phyloP scores from a whole-genome alignment of 305 asterid species.

The Solanum hybrid region DNA sequence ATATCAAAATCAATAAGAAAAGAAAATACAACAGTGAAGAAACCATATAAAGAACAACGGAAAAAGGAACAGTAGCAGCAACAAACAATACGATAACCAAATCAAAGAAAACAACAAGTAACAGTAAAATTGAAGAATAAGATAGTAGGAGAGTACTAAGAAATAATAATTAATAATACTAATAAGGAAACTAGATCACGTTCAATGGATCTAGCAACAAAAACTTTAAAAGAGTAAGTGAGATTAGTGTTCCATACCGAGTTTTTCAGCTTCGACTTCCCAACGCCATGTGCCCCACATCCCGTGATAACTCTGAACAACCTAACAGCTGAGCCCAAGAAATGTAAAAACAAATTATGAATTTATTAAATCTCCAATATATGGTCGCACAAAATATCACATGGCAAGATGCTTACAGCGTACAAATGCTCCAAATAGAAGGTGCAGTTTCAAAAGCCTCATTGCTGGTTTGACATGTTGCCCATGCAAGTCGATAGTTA shows the following conservation, averaged over 20 bases:
- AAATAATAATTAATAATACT: background rate
- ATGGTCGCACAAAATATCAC: background rate
- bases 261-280: slow-evolving; percentile 76
- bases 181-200: background rate
- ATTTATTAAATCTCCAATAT: background rate
- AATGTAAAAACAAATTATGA: background rate
- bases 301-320: slow-evolving; percentile 86
- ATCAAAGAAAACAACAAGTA: background rate
- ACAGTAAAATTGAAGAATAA: background rate
- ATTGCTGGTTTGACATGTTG: slow-evolving; percentile 86
- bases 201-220: background rate
- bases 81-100: background rate
- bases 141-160: background rate
- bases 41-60: background rate
- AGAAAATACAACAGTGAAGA: background rate
- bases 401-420: slow-evolving; percentile 59
- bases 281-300: slow-evolving; percentile 83
- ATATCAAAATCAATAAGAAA: background rate
- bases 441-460: slow-evolving; percentile 90
- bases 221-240: background rate
- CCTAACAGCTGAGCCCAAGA: slow-evolving; percentile 52
- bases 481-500: slow-evolving; percentile 93
- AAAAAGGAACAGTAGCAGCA: background rate
- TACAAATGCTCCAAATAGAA: slow-evolving; percentile 81
- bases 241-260: slow-evolving; percentile 38